A percentile compares a stretch with the other conserved stretches of the same genome.
phyloP scores from a whole-genome alignment of 148 eudicot species.

The Mesembryanthemum crystallinum region DNA sequence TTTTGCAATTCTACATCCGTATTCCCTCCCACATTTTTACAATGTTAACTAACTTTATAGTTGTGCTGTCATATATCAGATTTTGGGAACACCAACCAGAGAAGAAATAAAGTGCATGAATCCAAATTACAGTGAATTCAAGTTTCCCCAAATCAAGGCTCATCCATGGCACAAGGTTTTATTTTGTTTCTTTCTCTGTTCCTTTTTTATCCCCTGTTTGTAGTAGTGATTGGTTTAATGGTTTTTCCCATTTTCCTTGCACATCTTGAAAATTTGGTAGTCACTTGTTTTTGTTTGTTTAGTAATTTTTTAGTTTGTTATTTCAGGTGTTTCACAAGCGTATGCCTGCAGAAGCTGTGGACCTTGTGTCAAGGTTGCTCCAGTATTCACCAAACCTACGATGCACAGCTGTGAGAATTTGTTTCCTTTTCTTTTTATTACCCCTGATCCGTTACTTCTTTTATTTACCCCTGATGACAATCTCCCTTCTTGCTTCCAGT shows the following conservation, averaged over 20 bases:
- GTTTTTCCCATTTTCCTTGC: neutral
- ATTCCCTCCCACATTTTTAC: neutral
- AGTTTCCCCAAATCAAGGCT: slow-evolving; percentile 97
- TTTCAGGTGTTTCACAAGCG: slow-evolving; percentile 76
- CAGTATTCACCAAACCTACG: slow-evolving; percentile 85
- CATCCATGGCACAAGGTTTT: slow-evolving; percentile 98
- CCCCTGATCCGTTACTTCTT: neutral
- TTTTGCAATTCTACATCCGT: neutral
- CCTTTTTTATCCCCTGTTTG: neutral
- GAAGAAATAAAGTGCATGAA: slow-evolving; percentile 95
- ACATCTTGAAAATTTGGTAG: neutral
- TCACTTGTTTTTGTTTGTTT: neutral
- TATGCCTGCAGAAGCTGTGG: slow-evolving; percentile 82
- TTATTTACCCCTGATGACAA: neutral
- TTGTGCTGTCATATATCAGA: slow-evolving; percentile 31
- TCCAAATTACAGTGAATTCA: slow-evolving; percentile 76
- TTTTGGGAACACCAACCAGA: slow-evolving; percentile 87
- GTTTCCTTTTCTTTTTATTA: neutral
- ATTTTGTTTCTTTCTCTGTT: neutral
- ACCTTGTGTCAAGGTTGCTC: slow-evolving; percentile 83
- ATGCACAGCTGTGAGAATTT: slow-evolving; percentile 66
- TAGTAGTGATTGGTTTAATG: too few relatives aligned
- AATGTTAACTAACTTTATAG: neutral
- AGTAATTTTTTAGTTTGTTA: neutral
- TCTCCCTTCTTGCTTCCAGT: neutral